Base-by-base conservation (phyloP, 2,329 filamentous ascomycete genomes). In the Pseudocercospora macadamiae region DNA sequence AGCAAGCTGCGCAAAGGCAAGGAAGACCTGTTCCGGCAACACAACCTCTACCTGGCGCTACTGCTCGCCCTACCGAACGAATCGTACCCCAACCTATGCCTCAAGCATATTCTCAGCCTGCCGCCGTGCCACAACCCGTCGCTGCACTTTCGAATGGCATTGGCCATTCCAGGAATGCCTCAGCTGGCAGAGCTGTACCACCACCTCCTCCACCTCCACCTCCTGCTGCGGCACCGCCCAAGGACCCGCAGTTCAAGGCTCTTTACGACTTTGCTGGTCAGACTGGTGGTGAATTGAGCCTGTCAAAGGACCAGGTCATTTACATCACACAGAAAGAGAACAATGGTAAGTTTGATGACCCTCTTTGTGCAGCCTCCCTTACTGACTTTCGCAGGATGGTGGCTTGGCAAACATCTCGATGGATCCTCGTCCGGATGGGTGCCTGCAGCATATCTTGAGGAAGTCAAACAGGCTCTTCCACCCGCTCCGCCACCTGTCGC, bases 251-350 rank as follows among this genome's bases (percentile, higher is more conserved):
- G 66, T 96, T 90, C 70, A 95, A 92, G 79, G 95, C 92, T 3
- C 76, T 97, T 47, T 99, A 97, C 74, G 93, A 97, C 69, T 99
- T 97, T 74, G 83, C 82, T 55, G 92, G 92, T 14, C 89, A 93
- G 66, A 90, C 85, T 63, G 85, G 88, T 58, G 96, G 96, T 66
- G 93, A 97, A 76, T 81, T 99, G 52, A 88, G 89, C 14, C 85
- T 99, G 64, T 83, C 75, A 58, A 87, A 89, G 51, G 92, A 89
- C 51, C 90, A 97, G 63, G 76, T 96, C 49, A 84, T 99, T 54
- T 86, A 96, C 73, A 87, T 99, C 71, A 84, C 96, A n/a, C 89
- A 95, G 71, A 97, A 97, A 76, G 93, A 97, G 76, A 88, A 84
- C 74, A 97, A 97, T 73, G 95, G 93, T 96, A 85, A 75, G 88